Percentiles rank a stretch among this genome's conserved stretches.
phyloP scores from a whole-genome alignment of 2,329 filamentous ascomycete genomes.

The Paramyrothecium sp. region DNA sequence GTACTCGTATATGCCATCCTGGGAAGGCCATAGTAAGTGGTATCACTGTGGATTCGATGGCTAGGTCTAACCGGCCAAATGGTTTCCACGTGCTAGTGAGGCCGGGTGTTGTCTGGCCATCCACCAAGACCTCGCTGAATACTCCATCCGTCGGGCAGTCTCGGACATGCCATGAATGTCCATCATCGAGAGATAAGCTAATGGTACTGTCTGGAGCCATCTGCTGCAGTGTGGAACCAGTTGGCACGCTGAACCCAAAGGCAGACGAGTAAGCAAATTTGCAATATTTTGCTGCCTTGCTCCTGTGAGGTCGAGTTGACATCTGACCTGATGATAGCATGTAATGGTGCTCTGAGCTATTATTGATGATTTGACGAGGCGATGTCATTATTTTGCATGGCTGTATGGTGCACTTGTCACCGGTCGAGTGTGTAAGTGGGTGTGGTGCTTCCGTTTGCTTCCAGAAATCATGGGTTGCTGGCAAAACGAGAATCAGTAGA shows the following conservation, averaged over 20 bases:
- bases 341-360: constrained; percentile 37
- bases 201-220: constrained; percentile 31
- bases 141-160: background rate
- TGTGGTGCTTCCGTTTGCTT: constrained; percentile 28
- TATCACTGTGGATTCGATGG: background rate
- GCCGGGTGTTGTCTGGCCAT: background rate
- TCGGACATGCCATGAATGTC: constrained; percentile 21
- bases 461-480: constrained; percentile 43
- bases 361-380: constrained; percentile 44
- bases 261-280: constrained; percentile 49
- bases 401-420: background rate
- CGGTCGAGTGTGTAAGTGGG: constrained; percentile 7
- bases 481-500: constrained; percentile 39
- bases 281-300: constrained; percentile 37
- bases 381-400: constrained; percentile 8
- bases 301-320: background rate
- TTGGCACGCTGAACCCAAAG: constrained; percentile 43
- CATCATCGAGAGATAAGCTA: constrained; percentile 25
- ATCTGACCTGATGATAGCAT: constrained; percentile 36
- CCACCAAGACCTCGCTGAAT: background rate
- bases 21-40: background rate
- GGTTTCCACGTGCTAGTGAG: background rate
- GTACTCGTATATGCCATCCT: background rate
- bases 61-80: background rate
- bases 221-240: constrained; percentile 30